Evolutionary conservation across 192 early-diverging fungal species (phyloP).

Genomic region (Umbelopsis ramanniana): DNA sequence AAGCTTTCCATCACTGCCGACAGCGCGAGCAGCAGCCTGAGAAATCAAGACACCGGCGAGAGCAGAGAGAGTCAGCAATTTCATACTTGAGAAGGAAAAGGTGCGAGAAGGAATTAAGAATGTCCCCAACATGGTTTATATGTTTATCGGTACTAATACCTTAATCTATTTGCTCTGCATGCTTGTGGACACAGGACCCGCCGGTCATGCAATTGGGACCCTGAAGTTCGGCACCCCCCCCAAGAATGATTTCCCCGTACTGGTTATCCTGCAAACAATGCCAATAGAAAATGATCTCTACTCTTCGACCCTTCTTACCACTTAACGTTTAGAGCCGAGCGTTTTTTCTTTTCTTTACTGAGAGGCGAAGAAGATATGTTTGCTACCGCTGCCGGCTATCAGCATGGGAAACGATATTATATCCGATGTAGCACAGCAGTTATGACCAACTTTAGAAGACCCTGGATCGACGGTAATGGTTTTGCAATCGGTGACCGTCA

Average conservation of each 20-base stretch:
- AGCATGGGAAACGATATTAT: no score
- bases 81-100: not conserved
- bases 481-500: no score
- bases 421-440: no score
- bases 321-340: no score
- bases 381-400: not conserved
- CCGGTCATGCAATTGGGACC: not conserved
- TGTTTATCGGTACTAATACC: not conserved
- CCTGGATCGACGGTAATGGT: no score
- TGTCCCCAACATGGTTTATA: not conserved
- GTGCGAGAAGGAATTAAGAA: not conserved
- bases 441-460: no score
- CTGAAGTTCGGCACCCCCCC: not conserved
- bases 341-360: not conserved
- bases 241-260: not conserved
- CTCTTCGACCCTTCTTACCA: not conserved
- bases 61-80: not conserved
- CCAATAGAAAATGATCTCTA: not conserved
- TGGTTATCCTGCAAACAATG: not conserved
- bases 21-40: conserved; percentile 9
- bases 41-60: not conserved
- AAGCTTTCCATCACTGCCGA: conserved; percentile 25
- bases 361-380: not conserved
- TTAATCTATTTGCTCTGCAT: not conserved
- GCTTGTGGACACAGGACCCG: not conserved